phyloP scores from a whole-genome alignment of 306 rosid species.

The Acacia acuminata region DNA sequence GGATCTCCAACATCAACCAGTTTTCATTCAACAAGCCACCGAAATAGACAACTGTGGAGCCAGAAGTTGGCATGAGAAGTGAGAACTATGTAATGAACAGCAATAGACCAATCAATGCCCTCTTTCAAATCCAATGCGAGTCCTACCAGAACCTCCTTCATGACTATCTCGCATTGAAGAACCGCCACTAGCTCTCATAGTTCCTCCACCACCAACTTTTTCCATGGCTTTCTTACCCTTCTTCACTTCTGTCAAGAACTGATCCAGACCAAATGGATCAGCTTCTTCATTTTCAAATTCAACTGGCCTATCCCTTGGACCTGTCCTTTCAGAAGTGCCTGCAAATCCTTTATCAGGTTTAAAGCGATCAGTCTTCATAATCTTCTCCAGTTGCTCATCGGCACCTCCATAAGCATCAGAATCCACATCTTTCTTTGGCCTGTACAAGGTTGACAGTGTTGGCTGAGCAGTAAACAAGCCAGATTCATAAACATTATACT shows the following conservation, averaged over 20 bases:
- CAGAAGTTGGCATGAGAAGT: neutral
- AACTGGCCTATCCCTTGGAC: constrained; percentile 77
- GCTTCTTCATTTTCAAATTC: constrained; percentile 93
- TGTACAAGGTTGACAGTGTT: constrained; percentile 77
- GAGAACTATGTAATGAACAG: constrained; percentile 4
- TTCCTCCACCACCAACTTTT: constrained; percentile 74
- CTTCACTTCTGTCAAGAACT: constrained; percentile 80
- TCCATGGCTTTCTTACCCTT: constrained; percentile 85
- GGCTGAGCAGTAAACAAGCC: constrained; percentile 88
- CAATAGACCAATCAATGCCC: constrained; percentile 50
- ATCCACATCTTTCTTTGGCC: constrained; percentile 87
- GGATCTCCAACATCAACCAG: constrained; percentile 6
- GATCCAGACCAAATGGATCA: constrained; percentile 93
- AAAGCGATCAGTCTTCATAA: constrained; percentile 88
- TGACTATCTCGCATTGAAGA: constrained; percentile 73
- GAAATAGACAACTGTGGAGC: neutral
- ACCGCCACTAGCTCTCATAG: constrained; percentile 90
- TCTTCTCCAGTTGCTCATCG: constrained; percentile 89
- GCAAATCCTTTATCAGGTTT: constrained; percentile 79
- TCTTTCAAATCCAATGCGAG: constrained; percentile 84
- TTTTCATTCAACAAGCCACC: neutral
- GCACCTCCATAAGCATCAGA: constrained; percentile 79
- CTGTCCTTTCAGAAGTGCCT: constrained; percentile 71
- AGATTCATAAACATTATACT: constrained; percentile 83
- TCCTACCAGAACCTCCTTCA: constrained; percentile 80